Conservation (phyloP, 192 early-diverging fungal genomes). For the Linnemannia schmuckeri region DNA sequence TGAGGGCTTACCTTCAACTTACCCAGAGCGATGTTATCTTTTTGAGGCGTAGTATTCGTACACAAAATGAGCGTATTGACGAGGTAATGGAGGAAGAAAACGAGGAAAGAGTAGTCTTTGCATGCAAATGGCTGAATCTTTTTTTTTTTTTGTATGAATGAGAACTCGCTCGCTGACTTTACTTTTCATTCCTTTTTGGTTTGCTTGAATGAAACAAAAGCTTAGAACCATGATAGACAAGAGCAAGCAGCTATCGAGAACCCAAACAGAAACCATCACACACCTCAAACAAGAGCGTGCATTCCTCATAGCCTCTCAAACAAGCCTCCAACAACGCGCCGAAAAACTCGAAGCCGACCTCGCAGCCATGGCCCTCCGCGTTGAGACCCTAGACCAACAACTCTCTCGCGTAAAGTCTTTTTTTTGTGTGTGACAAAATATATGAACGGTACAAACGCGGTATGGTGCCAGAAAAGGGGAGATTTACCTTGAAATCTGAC, state of each 20-base stretch:
- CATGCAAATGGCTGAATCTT: no score
- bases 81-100: not conserved
- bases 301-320: not conserved
- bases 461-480: no score
- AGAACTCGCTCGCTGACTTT: not conserved
- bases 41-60: not conserved
- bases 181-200: not conserved
- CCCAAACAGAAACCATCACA: not conserved
- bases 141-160: no score
- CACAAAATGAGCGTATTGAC: not conserved
- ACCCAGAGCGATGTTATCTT: not conserved
- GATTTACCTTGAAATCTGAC: no score
- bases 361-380: not conserved
- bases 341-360: not conserved
- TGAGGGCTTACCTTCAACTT: not conserved
- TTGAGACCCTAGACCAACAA: no score
- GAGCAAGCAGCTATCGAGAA: not conserved
- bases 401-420: no score
- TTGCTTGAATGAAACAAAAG: not conserved
- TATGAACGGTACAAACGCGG: no score
- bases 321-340: not conserved
- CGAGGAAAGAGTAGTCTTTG: no score
- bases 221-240: not conserved
- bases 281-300: not conserved
- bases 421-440: no score